Evolutionary conservation across 164 flowering plant species (phyloP).

Genomic region (Aristolochia contorta): DNA sequence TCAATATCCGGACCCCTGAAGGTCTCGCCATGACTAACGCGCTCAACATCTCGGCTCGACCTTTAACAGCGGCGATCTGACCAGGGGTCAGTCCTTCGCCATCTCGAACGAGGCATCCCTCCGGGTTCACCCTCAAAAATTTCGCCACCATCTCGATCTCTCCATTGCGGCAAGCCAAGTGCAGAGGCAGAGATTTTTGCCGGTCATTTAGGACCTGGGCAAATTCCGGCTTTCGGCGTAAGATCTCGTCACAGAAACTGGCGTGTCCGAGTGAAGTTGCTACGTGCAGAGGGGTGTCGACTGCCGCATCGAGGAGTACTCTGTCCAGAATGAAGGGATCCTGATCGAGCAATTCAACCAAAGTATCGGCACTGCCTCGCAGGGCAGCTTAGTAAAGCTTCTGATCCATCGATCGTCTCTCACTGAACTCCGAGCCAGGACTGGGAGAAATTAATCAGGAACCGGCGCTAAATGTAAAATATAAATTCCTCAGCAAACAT

Average conservation of each 20-base stretch:
- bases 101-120: slow-evolving; percentile 29
- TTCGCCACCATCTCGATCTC: slow-evolving; percentile 37
- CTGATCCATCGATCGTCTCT: no score
- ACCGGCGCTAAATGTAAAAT: no score
- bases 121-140: slow-evolving; percentile 29
- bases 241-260: slow-evolving; percentile 34
- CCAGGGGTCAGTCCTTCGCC: slow-evolving; percentile 36
- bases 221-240: slow-evolving; percentile 27
- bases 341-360: neutral
- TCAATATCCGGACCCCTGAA: no score
- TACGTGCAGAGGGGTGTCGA: slow-evolving; percentile 1
- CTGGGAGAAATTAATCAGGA: no score
- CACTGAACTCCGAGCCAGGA: no score
- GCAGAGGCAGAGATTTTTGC: slow-evolving; percentile 35
- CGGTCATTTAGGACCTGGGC: slow-evolving; percentile 20
- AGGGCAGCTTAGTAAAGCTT: neutral
- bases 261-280: slow-evolving; percentile 2
- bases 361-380: neutral
- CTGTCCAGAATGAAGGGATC: neutral
- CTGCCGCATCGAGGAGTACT: no score
- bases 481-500: no score
- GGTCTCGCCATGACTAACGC: slow-evolving; percentile 30
- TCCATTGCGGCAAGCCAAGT: slow-evolving; percentile 40
- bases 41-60: slow-evolving; percentile 28
- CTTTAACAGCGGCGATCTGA: slow-evolving; percentile 44